phyloP scores from a whole-genome alignment of 805 yeast species.

The Cyberlindnera samutprakarnensis region DNA sequence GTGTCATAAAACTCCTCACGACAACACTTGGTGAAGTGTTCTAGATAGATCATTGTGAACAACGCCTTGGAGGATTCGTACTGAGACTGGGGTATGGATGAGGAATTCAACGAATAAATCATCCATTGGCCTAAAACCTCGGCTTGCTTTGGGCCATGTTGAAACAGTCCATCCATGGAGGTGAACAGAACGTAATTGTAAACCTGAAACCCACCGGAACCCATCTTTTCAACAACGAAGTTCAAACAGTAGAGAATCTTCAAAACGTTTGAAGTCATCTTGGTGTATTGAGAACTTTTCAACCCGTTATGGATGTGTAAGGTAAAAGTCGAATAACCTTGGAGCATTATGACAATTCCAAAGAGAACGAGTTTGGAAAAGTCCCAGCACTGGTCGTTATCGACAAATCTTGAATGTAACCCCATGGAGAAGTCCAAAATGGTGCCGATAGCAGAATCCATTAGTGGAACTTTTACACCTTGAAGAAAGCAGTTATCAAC shows the following conservation, averaged over 20 bases:
- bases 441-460: constrained; percentile 10
- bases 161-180: constrained; percentile 34
- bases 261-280: constrained; percentile 26
- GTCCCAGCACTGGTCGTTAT: constrained; percentile 26
- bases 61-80: constrained; percentile 22
- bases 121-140: constrained; percentile 24
- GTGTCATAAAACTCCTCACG: constrained; percentile 30
- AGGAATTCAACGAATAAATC: constrained; percentile 19
- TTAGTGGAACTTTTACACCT: constrained; percentile 11
- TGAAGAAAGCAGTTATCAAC: constrained; percentile 29
- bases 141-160: constrained; percentile 20
- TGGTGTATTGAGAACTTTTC: constrained; percentile 10
- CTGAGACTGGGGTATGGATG: constrained; percentile 12
- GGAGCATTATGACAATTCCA: constrained; percentile 41
- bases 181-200: constrained; percentile 53
- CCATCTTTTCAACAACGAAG: constrained; percentile 44
- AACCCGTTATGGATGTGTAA: constrained; percentile 21
- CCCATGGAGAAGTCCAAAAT: constrained; percentile 10
- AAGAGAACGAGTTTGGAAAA: constrained; percentile 36
- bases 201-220: constrained; percentile 57
- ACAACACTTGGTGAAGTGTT: constrained; percentile 24
- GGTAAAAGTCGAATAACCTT: constrained; percentile 37
- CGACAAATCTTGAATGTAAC: constrained; percentile 4
- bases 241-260: constrained; percentile 36
- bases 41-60: constrained; percentile 25